Evolutionary conservation across 2,329 filamentous ascomycete genomes (phyloP).

Genomic region (Metarhizium anisopliae): DNA sequence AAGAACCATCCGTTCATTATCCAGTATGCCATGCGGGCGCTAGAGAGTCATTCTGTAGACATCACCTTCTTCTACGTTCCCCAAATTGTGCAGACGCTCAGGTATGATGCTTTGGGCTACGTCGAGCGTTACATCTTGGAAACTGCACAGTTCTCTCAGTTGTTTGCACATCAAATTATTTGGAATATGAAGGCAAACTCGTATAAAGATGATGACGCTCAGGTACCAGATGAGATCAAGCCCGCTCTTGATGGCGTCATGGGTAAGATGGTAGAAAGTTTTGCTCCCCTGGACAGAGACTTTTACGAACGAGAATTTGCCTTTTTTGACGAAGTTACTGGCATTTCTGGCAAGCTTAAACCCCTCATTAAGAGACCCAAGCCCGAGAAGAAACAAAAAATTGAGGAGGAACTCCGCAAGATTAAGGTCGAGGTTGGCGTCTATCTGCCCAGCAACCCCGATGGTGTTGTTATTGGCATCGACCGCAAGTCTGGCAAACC

Average conservation of each 20-base stretch:
- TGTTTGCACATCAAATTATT: constrained; percentile 98
- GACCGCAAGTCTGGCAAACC: constrained; percentile 97
- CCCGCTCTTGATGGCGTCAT: constrained; percentile 88
- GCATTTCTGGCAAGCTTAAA: constrained; percentile 89
- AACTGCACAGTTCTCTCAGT: constrained; percentile 92
- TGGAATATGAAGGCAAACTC: constrained; percentile 99
- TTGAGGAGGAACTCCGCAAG: constrained; percentile 94
- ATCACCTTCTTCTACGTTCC: constrained; percentile 98
- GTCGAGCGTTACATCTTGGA: constrained; percentile 95
- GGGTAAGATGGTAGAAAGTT: constrained; percentile 72
- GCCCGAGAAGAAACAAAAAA: constrained; percentile 97
- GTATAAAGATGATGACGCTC: constrained; percentile 91
- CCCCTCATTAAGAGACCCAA: constrained; percentile 88
- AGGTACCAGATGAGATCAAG: constrained; percentile 84
- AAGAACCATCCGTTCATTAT: constrained; percentile 86
- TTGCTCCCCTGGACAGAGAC: constrained; percentile 64
- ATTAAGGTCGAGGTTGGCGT: constrained; percentile 96
- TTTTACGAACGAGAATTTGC: constrained; percentile 94
- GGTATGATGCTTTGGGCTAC: constrained; percentile 89
- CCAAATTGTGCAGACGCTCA: constrained; percentile 90
- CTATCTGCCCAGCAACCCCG: constrained; percentile 93
- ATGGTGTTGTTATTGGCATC: constrained; percentile 94
- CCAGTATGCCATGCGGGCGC: constrained; percentile 90
- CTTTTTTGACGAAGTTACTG: constrained; percentile 98
- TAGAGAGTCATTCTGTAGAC: constrained; percentile 93